A percentile compares a stretch with the other conserved stretches of the same genome.
Evolutionary conservation across 768 basidiomycete species (phyloP).

Genomic region (Tricholoma furcatifolium): DNA sequence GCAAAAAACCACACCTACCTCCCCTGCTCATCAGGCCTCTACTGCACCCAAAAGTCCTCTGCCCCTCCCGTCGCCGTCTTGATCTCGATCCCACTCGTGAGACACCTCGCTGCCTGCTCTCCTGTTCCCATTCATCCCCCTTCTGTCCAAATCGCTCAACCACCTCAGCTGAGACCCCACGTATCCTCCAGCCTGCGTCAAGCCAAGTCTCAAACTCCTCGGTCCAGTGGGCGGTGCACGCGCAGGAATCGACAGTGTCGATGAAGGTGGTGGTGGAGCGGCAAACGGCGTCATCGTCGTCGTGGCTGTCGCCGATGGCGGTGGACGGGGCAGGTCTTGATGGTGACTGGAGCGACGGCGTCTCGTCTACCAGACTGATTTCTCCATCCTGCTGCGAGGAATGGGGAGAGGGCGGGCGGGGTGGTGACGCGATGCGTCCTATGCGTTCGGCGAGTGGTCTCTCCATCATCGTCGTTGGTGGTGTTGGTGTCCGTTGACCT

Average conservation of each 20-base stretch:
- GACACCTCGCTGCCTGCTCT: conserved; percentile 23
- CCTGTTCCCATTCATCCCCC: not conserved
- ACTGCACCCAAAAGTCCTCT: conserved; percentile 20
- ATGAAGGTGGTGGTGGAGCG: not conserved
- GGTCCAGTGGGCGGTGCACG: conserved; percentile 14
- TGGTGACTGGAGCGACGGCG: conserved; percentile 10
- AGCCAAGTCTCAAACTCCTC: not conserved
- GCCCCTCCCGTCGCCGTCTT: conserved; percentile 42
- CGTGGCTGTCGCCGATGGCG: not conserved
- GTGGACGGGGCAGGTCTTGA: not conserved
- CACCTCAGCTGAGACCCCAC: too few relatives aligned
- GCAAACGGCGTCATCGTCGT: not conserved
- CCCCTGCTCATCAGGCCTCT: not conserved
- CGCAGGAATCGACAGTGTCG: too few relatives aligned
- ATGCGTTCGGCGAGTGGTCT: conserved; percentile 7
- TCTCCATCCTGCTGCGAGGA: conserved; percentile 54
- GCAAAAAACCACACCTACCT: not conserved
- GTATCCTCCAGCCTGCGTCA: not conserved
- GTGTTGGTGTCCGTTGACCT: not conserved
- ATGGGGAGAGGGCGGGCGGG: not conserved
- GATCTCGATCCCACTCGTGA: conserved; percentile 49
- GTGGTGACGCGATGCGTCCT: not conserved
- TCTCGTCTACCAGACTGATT: conserved; percentile 32
- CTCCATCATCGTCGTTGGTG: not conserved
- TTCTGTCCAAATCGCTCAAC: not conserved